Percentiles rank a stretch among this genome's conserved stretches.
Conservation (phyloP, 345 rosid species). For the Melastoma malabathricum region DNA sequence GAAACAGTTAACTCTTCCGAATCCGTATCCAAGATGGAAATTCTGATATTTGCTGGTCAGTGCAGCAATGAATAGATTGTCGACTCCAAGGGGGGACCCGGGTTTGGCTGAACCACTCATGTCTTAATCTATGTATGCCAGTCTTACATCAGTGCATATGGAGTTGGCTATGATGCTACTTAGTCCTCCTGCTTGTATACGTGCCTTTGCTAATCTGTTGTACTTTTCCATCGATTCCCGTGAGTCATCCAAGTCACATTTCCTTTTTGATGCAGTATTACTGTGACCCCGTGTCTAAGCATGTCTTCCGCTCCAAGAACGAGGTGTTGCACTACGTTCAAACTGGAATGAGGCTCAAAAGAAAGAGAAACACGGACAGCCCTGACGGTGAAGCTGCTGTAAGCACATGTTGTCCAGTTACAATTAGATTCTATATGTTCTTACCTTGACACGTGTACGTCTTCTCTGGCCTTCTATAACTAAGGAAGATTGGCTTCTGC, state of each 20-base stretch:
- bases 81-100: no score
- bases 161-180: no score
- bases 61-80: no score
- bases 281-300: slow-evolving; percentile 19
- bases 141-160: no score
- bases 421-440: slow-evolving; percentile 5
- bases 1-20: no score
- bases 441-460: not conserved
- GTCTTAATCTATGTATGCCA: no score
- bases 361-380: slow-evolving; percentile 8
- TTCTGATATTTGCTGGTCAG: no score
- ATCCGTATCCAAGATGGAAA: no score
- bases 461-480: not conserved
- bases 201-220: not conserved
- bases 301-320: slow-evolving; percentile 32
- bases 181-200: not conserved
- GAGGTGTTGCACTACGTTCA: slow-evolving; percentile 35
- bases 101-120: no score
- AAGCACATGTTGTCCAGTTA: slow-evolving; percentile 11
- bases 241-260: not conserved
- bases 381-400: not conserved
- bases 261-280: slow-evolving; percentile 25
- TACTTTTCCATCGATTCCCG: not conserved
- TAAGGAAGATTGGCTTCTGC: slow-evolving; percentile 1
- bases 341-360: slow-evolving; percentile 23